Conservation (phyloP, 495 filamentous ascomycete genomes). For the Xylaria telfairii region DNA sequence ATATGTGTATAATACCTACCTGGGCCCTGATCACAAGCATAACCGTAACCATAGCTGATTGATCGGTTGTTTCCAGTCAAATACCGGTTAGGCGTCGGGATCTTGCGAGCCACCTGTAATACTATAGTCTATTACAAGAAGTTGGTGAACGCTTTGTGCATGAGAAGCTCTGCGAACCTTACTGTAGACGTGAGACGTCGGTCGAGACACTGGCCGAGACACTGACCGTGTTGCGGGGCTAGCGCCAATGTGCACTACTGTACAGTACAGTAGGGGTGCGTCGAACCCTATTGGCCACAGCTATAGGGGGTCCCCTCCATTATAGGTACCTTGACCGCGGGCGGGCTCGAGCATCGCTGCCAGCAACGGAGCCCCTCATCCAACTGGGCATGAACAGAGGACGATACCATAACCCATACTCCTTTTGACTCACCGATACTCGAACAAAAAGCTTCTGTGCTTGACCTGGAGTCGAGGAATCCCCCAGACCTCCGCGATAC, state of each 20-base stretch:
- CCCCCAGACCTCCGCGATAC: neutral
- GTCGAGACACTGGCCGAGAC: neutral
- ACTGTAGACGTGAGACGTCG: neutral
- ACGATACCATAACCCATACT: constrained; percentile 14
- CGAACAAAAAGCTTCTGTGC: constrained; percentile 9
- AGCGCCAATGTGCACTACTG: constrained; percentile 16
- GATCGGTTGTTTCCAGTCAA: constrained; percentile 8
- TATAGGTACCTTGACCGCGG: constrained; percentile 21
- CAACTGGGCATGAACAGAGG: constrained; percentile 6
- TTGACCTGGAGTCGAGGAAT: constrained; percentile 13
- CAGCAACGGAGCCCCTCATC: constrained; percentile 25
- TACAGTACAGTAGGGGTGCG: too few relatives aligned
- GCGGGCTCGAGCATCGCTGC: constrained; percentile 23
- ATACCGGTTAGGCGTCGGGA: neutral
- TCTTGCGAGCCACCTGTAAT: constrained; percentile 1
- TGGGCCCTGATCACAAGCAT: neutral
- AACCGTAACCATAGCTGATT: neutral
- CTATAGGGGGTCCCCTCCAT: constrained; percentile 17
- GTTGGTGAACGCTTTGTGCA: too few relatives aligned
- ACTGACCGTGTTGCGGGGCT: neutral
- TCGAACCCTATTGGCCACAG: constrained; percentile 21
- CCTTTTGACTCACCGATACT: constrained; percentile 18
- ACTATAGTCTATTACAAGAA: neutral
- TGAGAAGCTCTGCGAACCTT: neutral
- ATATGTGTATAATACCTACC: constrained; percentile 34